Evolutionary conservation across 2,329 filamentous ascomycete species (phyloP).

Genomic region (Furcasterigmium sp.): DNA sequence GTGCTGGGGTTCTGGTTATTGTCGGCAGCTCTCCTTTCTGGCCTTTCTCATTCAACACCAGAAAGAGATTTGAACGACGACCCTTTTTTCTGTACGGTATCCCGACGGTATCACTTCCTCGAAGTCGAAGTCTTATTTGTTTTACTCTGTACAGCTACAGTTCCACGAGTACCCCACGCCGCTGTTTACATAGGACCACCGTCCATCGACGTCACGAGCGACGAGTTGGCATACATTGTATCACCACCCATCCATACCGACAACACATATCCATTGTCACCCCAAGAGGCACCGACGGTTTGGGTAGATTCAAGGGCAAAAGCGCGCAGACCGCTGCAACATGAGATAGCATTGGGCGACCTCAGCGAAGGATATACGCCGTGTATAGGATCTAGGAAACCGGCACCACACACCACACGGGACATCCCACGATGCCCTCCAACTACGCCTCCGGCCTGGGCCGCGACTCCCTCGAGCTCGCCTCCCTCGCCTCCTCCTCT

Average conservation of each 20-base stretch:
- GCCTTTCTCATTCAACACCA: background rate
- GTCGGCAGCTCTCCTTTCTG: background rate
- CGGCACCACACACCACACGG: background rate
- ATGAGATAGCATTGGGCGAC: slow-evolving; percentile 1
- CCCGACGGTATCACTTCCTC: too few relatives aligned
- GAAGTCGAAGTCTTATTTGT: too few relatives aligned
- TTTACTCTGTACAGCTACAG: too few relatives aligned
- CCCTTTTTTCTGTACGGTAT: slow-evolving; percentile 1
- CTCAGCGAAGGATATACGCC: slow-evolving; percentile 1
- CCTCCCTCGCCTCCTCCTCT: slow-evolving; percentile 85
- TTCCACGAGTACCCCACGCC: too few relatives aligned
- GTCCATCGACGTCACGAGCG: too few relatives aligned
- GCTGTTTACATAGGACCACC: too few relatives aligned
- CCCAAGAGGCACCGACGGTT: background rate
- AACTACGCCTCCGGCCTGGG: slow-evolving; percentile 3
- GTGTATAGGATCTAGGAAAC: background rate
- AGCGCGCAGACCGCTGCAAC: background rate
- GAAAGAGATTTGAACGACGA: slow-evolving; percentile 2
- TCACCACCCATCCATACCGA: too few relatives aligned
- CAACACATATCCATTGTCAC: too few relatives aligned
- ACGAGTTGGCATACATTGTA: too few relatives aligned
- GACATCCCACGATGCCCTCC: slow-evolving; percentile 3
- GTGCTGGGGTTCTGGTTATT: too few relatives aligned
- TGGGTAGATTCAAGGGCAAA: background rate
- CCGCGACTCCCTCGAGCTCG: slow-evolving; percentile 94